Conservation (phyloP, 805 yeast species). For the Yarrowia sp. region DNA sequence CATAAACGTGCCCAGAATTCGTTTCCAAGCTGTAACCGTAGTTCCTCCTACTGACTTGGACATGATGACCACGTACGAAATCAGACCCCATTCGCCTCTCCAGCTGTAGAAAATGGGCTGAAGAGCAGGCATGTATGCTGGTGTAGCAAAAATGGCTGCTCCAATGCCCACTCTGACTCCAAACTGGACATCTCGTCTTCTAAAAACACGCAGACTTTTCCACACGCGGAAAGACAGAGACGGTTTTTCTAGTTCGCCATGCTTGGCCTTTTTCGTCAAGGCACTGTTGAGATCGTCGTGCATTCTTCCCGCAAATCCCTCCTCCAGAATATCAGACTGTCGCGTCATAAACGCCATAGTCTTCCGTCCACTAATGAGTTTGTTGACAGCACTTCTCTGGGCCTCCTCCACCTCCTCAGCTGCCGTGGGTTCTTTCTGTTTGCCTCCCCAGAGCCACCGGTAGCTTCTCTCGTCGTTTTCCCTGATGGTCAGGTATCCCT, state of each 20-base stretch:
- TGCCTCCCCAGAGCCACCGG: slow-evolving; percentile 44
- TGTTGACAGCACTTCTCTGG: slow-evolving; percentile 11
- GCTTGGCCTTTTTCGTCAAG: slow-evolving; percentile 2
- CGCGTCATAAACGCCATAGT: slow-evolving; percentile 12
- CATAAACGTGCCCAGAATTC: slow-evolving; percentile 64
- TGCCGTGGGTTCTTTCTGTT: slow-evolving; percentile 28
- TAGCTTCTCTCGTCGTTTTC: slow-evolving; percentile 39
- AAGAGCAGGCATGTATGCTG: slow-evolving; percentile 63
- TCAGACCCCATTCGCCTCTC: slow-evolving; percentile 83
- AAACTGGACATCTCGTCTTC: slow-evolving; percentile 68
- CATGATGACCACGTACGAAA: slow-evolving; percentile 81
- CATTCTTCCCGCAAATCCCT: slow-evolving; percentile 22
- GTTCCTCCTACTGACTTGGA: slow-evolving; percentile 83
- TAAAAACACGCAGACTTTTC: slow-evolving; percentile 47
- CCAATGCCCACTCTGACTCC: slow-evolving; percentile 80
- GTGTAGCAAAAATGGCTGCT: slow-evolving; percentile 57
- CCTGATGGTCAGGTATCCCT: slow-evolving; percentile 35
- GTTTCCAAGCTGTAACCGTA: slow-evolving; percentile 53
- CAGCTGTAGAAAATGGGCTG: slow-evolving; percentile 54
- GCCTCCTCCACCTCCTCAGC: neutral
- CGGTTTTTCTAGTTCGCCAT: slow-evolving; percentile 22
- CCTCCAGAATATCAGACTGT: slow-evolving; percentile 18
- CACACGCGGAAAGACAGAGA: slow-evolving; percentile 36
- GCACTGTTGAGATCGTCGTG: slow-evolving; percentile 16
- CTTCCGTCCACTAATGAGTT: neutral